Base-by-base conservation (phyloP, 1,284 basidiomycete genomes). In the Naganishia sp. region DNA sequence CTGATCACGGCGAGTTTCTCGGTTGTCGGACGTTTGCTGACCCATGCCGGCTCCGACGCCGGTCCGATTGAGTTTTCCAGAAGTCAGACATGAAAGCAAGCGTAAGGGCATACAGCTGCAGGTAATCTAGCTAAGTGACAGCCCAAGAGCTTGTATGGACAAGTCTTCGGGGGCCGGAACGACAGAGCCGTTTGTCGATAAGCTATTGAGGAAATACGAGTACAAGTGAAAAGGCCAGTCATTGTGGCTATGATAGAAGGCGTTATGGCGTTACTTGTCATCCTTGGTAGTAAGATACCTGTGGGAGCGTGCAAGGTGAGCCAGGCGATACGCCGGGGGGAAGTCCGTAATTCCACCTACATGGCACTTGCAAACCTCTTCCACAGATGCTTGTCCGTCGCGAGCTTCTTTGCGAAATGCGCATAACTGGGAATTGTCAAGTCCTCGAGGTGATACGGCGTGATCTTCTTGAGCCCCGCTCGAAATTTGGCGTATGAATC, bases 361-460 rank as follows among this genome's bases (percentile, higher is more conserved):
- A 93, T 90, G 78, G 86, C 86, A 75, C 81, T 75, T 72, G 82
- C 81, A 78, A 89, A 92, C 73, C 79, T 77, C 75, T 81, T 82
- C 81, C 90, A 86, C 76, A 90, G 76, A 80, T 85, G 86, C 78
- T 82, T 83, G 73, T 86, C 81, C 3, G 73, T 70, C 25, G 85
- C 87, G 69, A 94, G 76, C 72, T 82, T 78, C 70, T 86, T 84
- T 67, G 85, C 92, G 55, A 94, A 82, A 72, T 82, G 82, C 69
- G 91, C 80, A 86, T 90, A 93, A 68, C 87, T 87, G 67, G 83
- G 81, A 48, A 95, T 86, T 66, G 92, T 95, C 81, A 92, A 81
- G 76, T 90, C 90, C 65, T 72, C 75, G 84, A 91, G 80, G 71
- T 75, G 80, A 79, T 88, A 94, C 68, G 88, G 90, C 72, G 85